phyloP scores from a whole-genome alignment of 2,329 filamentous ascomycete genomes.

The Penicillium expansum region DNA sequence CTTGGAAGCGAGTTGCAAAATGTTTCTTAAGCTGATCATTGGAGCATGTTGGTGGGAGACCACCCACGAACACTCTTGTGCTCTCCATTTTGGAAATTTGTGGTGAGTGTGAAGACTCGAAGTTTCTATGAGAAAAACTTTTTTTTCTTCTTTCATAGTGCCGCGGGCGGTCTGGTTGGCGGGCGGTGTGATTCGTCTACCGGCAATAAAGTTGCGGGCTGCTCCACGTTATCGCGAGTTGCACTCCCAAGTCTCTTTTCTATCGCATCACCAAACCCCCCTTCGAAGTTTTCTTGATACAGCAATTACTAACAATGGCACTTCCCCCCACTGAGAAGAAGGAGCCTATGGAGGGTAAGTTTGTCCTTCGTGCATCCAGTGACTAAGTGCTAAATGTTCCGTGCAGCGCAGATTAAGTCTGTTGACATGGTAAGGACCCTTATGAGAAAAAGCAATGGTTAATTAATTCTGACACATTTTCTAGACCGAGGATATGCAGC shows the following conservation, averaged over 20 bases:
- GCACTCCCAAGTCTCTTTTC: background rate
- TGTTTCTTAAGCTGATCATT: conserved; percentile 86
- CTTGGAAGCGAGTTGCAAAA: conserved; percentile 71
- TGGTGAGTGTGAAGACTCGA: conserved; percentile 19
- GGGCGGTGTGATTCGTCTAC: conserved; percentile 1
- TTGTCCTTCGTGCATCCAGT: background rate
- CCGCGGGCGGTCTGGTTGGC: conserved; percentile 34
- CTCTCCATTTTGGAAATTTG: conserved; percentile 59
- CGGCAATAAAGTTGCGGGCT: conserved; percentile 13
- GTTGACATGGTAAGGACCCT: conserved; percentile 81
- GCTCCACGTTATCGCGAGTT: conserved; percentile 15
- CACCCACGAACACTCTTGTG: conserved; percentile 69
- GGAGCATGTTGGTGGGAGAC: conserved; percentile 79
- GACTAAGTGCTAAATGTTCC: conserved; percentile 18
- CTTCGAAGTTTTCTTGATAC: background rate
- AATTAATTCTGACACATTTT: conserved; percentile 15
- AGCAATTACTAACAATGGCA: conserved; percentile 33
- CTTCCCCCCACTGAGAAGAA: conserved; percentile 46
- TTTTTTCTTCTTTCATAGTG: conserved; percentile 34
- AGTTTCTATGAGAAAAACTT: conserved; percentile 15
- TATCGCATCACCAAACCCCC: background rate
- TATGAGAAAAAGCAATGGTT: conserved; percentile 8
- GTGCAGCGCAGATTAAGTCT: conserved; percentile 88
- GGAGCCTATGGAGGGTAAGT: conserved; percentile 74
- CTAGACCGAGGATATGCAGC: conserved; percentile 95